Percentiles rank a stretch among this genome's conserved stretches.
Evolutionary conservation across 169 alveolate species (phyloP).

Genomic region (Cryptosporidium baileyi): DNA sequence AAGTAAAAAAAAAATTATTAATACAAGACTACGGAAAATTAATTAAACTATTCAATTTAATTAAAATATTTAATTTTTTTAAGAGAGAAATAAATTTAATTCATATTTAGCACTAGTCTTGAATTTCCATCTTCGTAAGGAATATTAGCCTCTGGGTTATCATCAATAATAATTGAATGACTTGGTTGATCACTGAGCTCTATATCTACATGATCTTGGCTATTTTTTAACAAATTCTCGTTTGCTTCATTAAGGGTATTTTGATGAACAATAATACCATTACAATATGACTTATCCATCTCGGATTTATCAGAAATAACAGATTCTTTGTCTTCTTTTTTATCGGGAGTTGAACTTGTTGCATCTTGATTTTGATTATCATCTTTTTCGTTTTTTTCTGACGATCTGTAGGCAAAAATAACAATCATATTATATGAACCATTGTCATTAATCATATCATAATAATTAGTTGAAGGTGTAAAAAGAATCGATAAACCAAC

Average conservation of each 20-base stretch:
- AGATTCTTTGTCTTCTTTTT: not conserved
- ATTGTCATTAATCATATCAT: constrained; percentile 16
- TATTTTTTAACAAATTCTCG: not conserved
- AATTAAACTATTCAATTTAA: too few relatives aligned
- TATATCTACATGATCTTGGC: not conserved
- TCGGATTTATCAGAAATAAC: not conserved
- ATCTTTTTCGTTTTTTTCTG: not conserved
- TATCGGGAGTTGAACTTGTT: not conserved
- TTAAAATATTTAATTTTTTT: too few relatives aligned
- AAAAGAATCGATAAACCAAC: constrained; percentile 42
- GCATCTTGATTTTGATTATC: not conserved
- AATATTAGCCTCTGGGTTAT: constrained; percentile 17
- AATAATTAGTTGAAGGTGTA: constrained; percentile 1
- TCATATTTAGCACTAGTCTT: too few relatives aligned
- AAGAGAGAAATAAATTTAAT: too few relatives aligned
- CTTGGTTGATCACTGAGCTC: constrained; percentile 4
- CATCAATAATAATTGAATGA: constrained; percentile 28
- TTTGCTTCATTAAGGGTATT: not conserved
- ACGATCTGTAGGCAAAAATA: not conserved
- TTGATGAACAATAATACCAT: not conserved
- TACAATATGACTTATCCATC: not conserved
- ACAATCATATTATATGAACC: constrained; percentile 3
- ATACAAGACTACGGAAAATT: too few relatives aligned
- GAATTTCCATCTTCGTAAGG: constrained; percentile 31
- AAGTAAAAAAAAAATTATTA: too few relatives aligned